Percentiles rank a stretch among this genome's conserved stretches.
These are phyloP conservation scores for Dunaliella salina DNA, from an alignment of 163 green algal genomes.

Conservation along the genomic window DNA sequence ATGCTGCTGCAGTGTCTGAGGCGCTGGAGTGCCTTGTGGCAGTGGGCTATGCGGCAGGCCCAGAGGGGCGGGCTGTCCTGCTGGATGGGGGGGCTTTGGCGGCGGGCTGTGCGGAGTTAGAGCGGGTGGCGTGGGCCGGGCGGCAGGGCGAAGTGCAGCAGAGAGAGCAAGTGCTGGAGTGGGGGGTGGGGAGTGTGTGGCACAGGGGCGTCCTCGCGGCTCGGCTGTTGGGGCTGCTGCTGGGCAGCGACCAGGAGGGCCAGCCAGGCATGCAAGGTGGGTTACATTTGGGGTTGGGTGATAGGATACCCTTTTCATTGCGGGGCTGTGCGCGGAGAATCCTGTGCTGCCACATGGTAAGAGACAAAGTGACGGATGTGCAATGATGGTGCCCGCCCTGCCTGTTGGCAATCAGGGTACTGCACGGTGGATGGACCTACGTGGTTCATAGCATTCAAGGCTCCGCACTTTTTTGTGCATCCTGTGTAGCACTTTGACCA, in stretches of 20 bases:
- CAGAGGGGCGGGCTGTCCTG: background rate
- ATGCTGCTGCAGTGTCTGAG: background rate
- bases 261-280: background rate
- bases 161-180: background rate
- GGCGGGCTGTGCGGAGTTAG: background rate
- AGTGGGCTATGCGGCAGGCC: background rate
- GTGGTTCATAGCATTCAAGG: too few species aligned
- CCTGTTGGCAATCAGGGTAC: too few species aligned
- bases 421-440: too few species aligned
- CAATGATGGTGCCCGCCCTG: too few species aligned
- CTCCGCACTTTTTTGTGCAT: too few species aligned
- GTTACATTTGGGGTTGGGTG: background rate
- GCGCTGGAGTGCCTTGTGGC: background rate
- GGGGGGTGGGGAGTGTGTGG: background rate
- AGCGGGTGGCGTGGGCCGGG: background rate
- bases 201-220: conserved; percentile 9
- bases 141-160: background rate
- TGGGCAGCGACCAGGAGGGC: background rate
- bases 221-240: conserved; percentile 13
- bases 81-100: background rate
- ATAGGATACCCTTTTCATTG: too few species aligned
- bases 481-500: background rate
- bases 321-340: too few species aligned
- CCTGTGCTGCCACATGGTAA: too few species aligned
- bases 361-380: too few species aligned